phyloP scores from a whole-genome alignment of 106 monocot genomes.

The Dioscorea zingiberensis region DNA sequence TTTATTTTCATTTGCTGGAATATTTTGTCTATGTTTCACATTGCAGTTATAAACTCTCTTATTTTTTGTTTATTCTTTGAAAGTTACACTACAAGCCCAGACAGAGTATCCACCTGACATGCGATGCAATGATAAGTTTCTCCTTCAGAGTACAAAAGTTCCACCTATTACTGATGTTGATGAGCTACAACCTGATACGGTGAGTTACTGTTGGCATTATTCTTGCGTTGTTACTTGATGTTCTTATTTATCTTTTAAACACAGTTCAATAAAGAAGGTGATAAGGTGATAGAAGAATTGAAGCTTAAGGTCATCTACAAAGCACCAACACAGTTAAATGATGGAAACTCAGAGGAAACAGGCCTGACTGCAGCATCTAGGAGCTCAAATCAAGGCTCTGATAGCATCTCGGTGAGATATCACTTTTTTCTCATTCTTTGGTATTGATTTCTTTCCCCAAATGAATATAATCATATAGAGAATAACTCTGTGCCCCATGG shows the following conservation, averaged over 20 bases:
- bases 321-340: slow-evolving; percentile 22
- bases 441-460: no score
- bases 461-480: background rate
- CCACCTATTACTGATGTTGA: slow-evolving; percentile 65
- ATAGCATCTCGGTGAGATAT: slow-evolving; percentile 40
- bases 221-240: background rate
- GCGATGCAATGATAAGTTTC: slow-evolving; percentile 95
- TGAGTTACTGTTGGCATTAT: slow-evolving; percentile 10
- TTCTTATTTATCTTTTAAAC: slow-evolving; percentile 1
- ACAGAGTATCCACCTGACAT: slow-evolving; percentile 61
- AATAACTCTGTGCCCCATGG: background rate
- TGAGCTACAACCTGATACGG: slow-evolving; percentile 70
- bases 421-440: background rate
- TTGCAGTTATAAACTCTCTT: no score
- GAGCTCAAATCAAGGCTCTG: slow-evolving; percentile 19
- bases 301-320: slow-evolving; percentile 77
- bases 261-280: slow-evolving; percentile 80
- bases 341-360: slow-evolving; percentile 39
- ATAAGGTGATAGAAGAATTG: slow-evolving; percentile 64
- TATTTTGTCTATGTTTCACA: no score
- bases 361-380: slow-evolving; percentile 10
- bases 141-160: slow-evolving; percentile 82
- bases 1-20: no score
- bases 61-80: background rate
- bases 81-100: slow-evolving; percentile 92